Conservation (phyloP, 495 filamentous ascomycete species). For the Cenococcum geophilum region DNA sequence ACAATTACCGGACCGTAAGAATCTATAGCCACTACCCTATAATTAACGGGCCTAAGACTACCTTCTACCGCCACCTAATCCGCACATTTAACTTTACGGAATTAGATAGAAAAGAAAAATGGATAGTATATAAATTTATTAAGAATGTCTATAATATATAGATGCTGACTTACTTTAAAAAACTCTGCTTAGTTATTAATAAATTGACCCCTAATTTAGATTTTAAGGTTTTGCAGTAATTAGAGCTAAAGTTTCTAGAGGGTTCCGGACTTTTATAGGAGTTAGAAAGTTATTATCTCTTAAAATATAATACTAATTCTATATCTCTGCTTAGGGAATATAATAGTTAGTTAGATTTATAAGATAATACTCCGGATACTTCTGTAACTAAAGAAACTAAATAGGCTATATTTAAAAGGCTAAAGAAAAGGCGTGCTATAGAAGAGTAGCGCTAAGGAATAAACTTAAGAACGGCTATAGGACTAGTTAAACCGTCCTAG, state of each 20-base stretch:
- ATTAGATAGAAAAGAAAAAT: constrained; percentile 37
- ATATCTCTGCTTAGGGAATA: not conserved
- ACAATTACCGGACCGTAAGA: constrained; percentile 38
- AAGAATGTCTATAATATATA: constrained; percentile 29
- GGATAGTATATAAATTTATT: constrained; percentile 30
- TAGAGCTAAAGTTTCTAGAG: not conserved
- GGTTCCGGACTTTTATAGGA: not conserved
- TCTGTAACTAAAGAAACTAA: not conserved
- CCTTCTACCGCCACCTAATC: constrained; percentile 36
- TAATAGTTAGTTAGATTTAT: not conserved
- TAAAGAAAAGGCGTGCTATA: too few relatives aligned
- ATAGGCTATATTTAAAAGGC: too few relatives aligned
- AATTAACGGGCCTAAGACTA: constrained; percentile 18
- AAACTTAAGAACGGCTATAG: too few relatives aligned
- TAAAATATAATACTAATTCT: not conserved
- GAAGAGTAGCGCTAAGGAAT: too few relatives aligned
- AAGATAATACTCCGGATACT: constrained; percentile 14
- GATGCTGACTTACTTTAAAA: constrained; percentile 28
- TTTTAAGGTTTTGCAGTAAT: constrained; percentile 7
- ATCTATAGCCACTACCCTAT: constrained; percentile 32
- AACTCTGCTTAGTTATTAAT: constrained; percentile 25
- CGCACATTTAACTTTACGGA: constrained; percentile 34
- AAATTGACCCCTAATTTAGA: constrained; percentile 15
- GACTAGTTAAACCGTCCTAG: too few relatives aligned
- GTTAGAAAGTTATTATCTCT: constrained; percentile 2